Base-by-base conservation (phyloP, 2,329 filamentous ascomycete species). In the Pestalotiopsis sp. region DNA sequence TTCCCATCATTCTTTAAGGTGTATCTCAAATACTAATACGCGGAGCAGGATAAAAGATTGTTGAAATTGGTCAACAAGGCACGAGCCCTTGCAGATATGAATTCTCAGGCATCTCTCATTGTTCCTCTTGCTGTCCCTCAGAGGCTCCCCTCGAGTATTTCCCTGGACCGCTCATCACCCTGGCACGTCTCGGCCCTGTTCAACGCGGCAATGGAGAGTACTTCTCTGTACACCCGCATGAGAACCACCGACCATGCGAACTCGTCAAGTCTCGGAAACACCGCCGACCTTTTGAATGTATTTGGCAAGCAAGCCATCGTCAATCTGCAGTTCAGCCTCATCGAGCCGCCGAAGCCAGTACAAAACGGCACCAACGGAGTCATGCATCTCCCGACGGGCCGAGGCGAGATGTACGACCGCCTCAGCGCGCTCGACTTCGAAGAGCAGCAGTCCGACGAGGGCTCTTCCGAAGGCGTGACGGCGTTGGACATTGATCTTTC, bases 151-250 rank as follows among this genome's bases (percentile, higher is more conserved):
- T 73, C 78, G 2, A 89, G 89, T 71, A 78, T 95, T 4, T 80
- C 80, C 2, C 72, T 96, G 14, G 88, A 95, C 73, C 72, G 79
- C 11, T 79, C 82, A 7, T 96, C 93, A 0, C 82, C 86, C 68
- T 99, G 96, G 96, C 90, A 97, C 74, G 88, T 88, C 3, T 91
- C 93, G 13, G 95, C 92, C 2, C 81, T 98, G 14, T 86, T 97
- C 70, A 88, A 90, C 14, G 86, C 92, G 0, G 93, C 92, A 1
- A 78, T 97, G 13, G 96, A 98, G 79, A 93, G 90, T 27, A 88
- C 92, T 41, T 93, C 92, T 1, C 81, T 98, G 14, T 92, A 93
- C 6, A 91, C 93, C 1, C 88, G 95, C 3, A 81, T 97, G 38
- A 86, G 85, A 38, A 74, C 74, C 6, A 68, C 72, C n/a, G 79